Evolutionary conservation across 108 stramenopile genomes (phyloP), one percentile per base, ranked within the genome.

Genomic region (Epithemia pelagica): DNA sequence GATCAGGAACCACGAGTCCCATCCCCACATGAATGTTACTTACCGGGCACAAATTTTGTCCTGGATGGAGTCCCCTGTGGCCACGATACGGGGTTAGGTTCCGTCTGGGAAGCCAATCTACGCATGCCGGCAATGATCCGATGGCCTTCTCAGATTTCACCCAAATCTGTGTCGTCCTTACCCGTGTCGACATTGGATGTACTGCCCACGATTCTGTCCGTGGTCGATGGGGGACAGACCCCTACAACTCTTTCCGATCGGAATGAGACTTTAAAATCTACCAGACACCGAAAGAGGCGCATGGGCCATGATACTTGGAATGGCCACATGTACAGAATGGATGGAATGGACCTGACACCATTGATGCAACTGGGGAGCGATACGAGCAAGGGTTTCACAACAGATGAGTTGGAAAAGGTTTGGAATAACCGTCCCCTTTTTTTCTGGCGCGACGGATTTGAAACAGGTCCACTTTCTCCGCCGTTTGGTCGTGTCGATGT

Each of bases 41-140:
- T 68, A 27, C 69, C 69, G 1, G 58, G 67, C 33, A 74, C 74
- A 19, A 28, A 55, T 27, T 67, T 64, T 26, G 71, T 71, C 58
- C n/a, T 84, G 37, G 71, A 75, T 3, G 82, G 86, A 8, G 73
- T 87, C 7, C 78, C 65, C 7, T 84, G 82, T 62, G 86, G 86
- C 2, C 64, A 72, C 15, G 86, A 87, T 67, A 77, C 73, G 27
- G 86, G 86, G 0, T 76, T 87, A 1, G 88, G 85, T 33, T 81
- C 80, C 23, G 61, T 78, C 26, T 90, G 88, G 84, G 85, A 90
- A 68, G 83, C 81, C 53, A 85, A 83, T 70, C 37, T 86, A 24
- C 67, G 80, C 0, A 84, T 85, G 85, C 88, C 88, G 18, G 82
- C 81, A 10, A 26, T 85, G 10, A 82, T 64, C 0, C 26, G 70